Conservation (phyloP, 192 early-diverging fungal genomes). For the Gryganskiella cystojenkinii region DNA sequence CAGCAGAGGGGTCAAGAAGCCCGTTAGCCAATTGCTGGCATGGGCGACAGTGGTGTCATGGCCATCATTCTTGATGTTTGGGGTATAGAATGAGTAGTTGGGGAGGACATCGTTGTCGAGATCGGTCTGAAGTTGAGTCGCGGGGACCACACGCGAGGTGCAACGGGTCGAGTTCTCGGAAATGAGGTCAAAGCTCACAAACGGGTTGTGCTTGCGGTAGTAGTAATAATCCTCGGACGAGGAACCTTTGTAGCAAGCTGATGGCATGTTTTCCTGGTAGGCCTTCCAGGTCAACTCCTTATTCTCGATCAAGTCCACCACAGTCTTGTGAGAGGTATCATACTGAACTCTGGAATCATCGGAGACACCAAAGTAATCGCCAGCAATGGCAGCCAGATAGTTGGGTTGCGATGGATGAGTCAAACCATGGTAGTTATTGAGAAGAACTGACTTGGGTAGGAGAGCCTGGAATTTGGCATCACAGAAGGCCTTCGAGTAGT, state of each 20-base stretch:
- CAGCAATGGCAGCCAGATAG: constrained; percentile 69
- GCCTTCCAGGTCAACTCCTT: constrained; percentile 65
- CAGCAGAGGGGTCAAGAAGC: constrained; percentile 64
- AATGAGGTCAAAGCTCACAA: constrained; percentile 69
- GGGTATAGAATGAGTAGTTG: constrained; percentile 51
- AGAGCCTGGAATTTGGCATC: not conserved
- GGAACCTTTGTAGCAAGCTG: constrained; percentile 51
- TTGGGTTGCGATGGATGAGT: constrained; percentile 75
- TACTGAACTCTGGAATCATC: constrained; percentile 58
- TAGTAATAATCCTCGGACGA: constrained; percentile 50
- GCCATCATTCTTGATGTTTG: constrained; percentile 69
- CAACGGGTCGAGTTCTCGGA: constrained; percentile 65
- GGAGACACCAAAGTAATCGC: constrained; percentile 51
- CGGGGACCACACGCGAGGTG: constrained; percentile 67
- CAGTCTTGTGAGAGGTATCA: constrained; percentile 23
- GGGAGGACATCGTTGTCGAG: constrained; percentile 31
- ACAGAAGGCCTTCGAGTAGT: not conserved
- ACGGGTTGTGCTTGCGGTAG: constrained; percentile 80
- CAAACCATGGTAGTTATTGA: constrained; percentile 64
- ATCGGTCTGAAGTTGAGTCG: constrained; percentile 65
- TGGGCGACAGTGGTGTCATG: constrained; percentile 59
- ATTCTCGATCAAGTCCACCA: constrained; percentile 62
- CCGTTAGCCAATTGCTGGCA: constrained; percentile 63
- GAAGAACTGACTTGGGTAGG: constrained; percentile 44
- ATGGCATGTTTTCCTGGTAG: constrained; percentile 69